Conservation (phyloP, 768 basidiomycete genomes). For the Rhodotorula diobovata region DNA sequence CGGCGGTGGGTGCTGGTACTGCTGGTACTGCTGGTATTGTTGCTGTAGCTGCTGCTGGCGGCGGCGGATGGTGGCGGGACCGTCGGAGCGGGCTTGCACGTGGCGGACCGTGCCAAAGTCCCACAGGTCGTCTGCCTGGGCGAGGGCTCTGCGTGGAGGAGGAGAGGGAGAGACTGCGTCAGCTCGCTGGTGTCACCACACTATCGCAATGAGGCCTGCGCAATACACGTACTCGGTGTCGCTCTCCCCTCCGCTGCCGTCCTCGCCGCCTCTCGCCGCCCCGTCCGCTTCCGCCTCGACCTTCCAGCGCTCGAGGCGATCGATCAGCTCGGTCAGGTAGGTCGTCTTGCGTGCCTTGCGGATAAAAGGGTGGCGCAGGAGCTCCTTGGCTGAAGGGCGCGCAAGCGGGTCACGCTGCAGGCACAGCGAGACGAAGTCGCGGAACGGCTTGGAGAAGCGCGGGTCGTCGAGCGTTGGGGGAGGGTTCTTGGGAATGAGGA, state of each 20-base stretch:
- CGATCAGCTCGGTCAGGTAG: slow-evolving; percentile 92
- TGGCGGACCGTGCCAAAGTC: slow-evolving; percentile 95
- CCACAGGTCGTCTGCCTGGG: slow-evolving; percentile 73
- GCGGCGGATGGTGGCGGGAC: slow-evolving; percentile 40
- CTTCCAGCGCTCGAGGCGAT: slow-evolving; percentile 63
- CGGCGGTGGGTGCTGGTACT: slow-evolving; percentile 49
- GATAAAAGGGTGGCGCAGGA: slow-evolving; percentile 94
- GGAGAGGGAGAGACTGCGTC: background rate
- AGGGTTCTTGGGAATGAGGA: slow-evolving; percentile 95
- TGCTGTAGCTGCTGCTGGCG: slow-evolving; percentile 19
- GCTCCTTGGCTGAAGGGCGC: slow-evolving; percentile 90
- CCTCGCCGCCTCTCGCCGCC: slow-evolving; percentile 62
- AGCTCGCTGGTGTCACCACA: background rate
- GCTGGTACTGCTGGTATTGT: slow-evolving; percentile 45
- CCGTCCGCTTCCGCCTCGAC: slow-evolving; percentile 71
- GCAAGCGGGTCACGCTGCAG: slow-evolving; percentile 81
- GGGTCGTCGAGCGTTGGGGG: slow-evolving; percentile 79
- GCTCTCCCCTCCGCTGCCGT: slow-evolving; percentile 45
- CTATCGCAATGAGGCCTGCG: background rate
- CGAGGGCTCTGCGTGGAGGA: slow-evolving; percentile 18
- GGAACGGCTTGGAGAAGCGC: slow-evolving; percentile 85
- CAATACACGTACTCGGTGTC: slow-evolving; percentile 52
- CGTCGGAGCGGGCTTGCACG: slow-evolving; percentile 48
- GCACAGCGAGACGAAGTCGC: slow-evolving; percentile 89
- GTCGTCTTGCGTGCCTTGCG: slow-evolving; percentile 88